Percentiles rank a stretch among this genome's conserved stretches.
phyloP scores from a whole-genome alignment of 2,329 filamentous ascomycete species.

The Penicillium sumatraense region DNA sequence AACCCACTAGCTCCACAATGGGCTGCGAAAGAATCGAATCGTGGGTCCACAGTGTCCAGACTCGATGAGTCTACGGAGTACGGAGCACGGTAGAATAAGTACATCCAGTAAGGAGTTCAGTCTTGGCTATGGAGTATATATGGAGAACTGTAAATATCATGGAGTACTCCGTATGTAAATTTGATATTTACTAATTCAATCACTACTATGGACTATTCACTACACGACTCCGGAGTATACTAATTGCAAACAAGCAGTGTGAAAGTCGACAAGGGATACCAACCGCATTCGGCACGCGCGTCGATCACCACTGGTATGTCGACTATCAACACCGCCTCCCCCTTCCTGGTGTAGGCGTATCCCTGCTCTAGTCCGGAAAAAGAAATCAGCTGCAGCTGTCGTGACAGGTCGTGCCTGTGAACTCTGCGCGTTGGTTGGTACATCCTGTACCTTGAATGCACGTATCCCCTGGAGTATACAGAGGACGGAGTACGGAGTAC shows the following conservation, averaged over 20 bases:
- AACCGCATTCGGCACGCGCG: constrained; percentile 24
- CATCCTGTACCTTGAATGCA: background rate
- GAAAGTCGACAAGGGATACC: background rate
- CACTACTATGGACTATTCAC: too few species aligned
- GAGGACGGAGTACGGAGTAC: background rate
- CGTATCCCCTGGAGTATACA: background rate
- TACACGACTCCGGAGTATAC: too few species aligned
- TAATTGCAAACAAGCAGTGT: background rate
- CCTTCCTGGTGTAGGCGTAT: constrained; percentile 14
- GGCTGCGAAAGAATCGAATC: background rate
- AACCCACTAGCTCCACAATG: constrained; percentile 1
- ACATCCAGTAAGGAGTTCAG: too few species aligned
- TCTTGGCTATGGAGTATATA: too few species aligned
- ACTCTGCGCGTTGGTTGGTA: background rate
- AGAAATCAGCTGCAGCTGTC: constrained; percentile 4
- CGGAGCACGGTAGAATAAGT: too few species aligned
- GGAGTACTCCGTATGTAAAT: too few species aligned
- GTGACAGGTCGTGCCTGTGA: background rate
- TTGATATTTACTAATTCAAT: too few species aligned
- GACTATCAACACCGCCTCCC: constrained; percentile 26
- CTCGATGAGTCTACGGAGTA: background rate
- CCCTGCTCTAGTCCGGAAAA: constrained; percentile 8
- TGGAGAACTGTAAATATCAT: too few species aligned
- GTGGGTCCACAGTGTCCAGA: background rate
- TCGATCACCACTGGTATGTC: constrained; percentile 26